These are phyloP conservation scores for Mycosphaerella sp. DNA, from an alignment of 2,329 filamentous ascomycete species.

Conservation along the genomic window DNA sequence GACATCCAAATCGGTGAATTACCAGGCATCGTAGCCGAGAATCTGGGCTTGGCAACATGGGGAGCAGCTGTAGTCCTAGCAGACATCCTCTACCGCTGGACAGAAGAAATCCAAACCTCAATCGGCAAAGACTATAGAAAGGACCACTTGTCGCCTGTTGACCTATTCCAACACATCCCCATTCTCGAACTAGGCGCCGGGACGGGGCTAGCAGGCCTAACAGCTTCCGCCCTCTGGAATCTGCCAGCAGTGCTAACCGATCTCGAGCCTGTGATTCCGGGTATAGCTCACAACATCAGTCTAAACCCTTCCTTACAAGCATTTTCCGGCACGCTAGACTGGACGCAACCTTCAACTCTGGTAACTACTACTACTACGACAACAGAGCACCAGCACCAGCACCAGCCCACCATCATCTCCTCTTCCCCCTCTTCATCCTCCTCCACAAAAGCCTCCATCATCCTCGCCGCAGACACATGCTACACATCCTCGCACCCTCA, in stretches of 20 bases:
- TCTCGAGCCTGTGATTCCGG: conserved; percentile 31
- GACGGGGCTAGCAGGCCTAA: conserved; percentile 36
- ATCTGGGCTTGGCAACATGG: conserved; percentile 37
- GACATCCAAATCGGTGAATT: conserved; percentile 21
- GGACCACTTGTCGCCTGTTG: not conserved
- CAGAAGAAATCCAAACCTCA: conserved; percentile 8
- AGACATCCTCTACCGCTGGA: conserved; percentile 32
- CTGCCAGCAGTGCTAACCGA: conserved; percentile 33
- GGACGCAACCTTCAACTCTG: conserved; percentile 30
- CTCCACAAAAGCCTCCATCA: conserved; percentile 30
- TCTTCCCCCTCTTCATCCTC: not conserved
- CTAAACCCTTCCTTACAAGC: conserved; percentile 27
- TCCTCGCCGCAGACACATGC: conserved; percentile 40
- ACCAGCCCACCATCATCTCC: conserved; percentile 1
- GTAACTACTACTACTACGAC: too few relatives aligned
- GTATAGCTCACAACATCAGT: conserved; percentile 31
- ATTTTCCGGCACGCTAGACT: conserved; percentile 34
- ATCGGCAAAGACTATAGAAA: conserved; percentile 1
- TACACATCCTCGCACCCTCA: conserved; percentile 40
- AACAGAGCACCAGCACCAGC: not conserved
- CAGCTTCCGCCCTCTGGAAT: conserved; percentile 32
- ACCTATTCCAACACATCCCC: conserved; percentile 10
- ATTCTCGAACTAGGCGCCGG: conserved; percentile 38
- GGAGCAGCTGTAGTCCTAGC: conserved; percentile 35
- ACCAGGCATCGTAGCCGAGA: conserved; percentile 28